Evolutionary conservation across 805 yeast species (phyloP).

Genomic region (Myxozyma sirexii): DNA sequence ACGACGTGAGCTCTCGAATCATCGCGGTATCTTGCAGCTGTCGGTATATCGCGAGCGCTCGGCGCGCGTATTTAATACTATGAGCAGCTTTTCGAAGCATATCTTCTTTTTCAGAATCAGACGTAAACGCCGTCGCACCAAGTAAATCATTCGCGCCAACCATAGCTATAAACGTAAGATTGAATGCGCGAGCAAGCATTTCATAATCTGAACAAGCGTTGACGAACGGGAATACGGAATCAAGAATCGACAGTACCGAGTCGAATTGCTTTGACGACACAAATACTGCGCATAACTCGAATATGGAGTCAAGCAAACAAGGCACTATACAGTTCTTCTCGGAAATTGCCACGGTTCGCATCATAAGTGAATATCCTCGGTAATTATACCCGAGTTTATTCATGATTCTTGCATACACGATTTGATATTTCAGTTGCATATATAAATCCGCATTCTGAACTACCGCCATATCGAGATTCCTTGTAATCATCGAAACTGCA

Average conservation of each 20-base stretch:
- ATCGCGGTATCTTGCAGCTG: slow-evolving; percentile 16
- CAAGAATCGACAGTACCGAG: slow-evolving; percentile 51
- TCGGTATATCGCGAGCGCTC: not conserved
- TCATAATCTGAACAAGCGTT: slow-evolving; percentile 48
- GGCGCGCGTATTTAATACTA: slow-evolving; percentile 19
- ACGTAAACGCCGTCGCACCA: not conserved
- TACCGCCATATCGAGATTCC: not conserved
- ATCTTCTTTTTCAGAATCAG: not conserved
- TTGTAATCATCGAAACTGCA: slow-evolving; percentile 4
- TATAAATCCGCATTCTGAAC: not conserved
- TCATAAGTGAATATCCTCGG: slow-evolving; percentile 22
- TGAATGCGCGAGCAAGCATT: slow-evolving; percentile 47
- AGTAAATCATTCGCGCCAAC: slow-evolving; percentile 21
- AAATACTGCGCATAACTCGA: slow-evolving; percentile 52
- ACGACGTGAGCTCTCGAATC: slow-evolving; percentile 4
- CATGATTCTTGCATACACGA: slow-evolving; percentile 12
- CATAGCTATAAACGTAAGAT: slow-evolving; percentile 41
- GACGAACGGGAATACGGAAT: slow-evolving; percentile 50
- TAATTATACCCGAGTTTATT: not conserved
- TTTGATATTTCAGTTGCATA: slow-evolving; percentile 18
- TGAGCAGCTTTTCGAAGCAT: not conserved
- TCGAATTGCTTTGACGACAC: slow-evolving; percentile 47
- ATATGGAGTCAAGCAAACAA: slow-evolving; percentile 51
- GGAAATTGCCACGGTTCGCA: slow-evolving; percentile 43
- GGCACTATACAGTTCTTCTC: slow-evolving; percentile 51